Evolutionary conservation across 805 yeast genomes (phyloP).

Genomic region (Maudiozyma bulderi): DNA sequence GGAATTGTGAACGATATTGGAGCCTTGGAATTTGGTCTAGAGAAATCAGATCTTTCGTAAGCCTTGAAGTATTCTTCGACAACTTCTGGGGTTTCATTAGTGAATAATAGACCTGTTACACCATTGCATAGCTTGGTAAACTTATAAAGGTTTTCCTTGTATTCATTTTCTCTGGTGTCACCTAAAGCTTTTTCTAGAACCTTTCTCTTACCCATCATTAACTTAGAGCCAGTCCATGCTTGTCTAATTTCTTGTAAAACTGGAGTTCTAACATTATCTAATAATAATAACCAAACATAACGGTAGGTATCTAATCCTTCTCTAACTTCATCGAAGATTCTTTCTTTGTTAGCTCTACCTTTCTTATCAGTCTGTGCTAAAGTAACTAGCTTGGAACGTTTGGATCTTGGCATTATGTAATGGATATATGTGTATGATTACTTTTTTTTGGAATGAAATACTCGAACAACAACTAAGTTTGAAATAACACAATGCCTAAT

Average conservation of each 20-base stretch:
- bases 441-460: not conserved
- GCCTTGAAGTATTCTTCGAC: constrained; percentile 81
- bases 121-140: constrained; percentile 60
- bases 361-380: constrained; percentile 94
- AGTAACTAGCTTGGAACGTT: constrained; percentile 91
- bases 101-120: constrained; percentile 78
- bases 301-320: constrained; percentile 65
- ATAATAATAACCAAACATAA: constrained; percentile 75
- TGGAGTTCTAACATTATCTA: constrained; percentile 92
- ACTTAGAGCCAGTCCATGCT: constrained; percentile 86
- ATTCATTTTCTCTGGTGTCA: constrained; percentile 78
- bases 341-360: constrained; percentile 84
- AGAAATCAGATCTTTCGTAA: constrained; percentile 70
- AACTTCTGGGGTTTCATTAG: constrained; percentile 81
- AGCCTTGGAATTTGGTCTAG: constrained; percentile 79
- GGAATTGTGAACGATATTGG: constrained; percentile 83
- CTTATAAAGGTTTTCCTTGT: constrained; percentile 70
- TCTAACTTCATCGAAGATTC: constrained; percentile 86
- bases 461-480: too few species aligned
- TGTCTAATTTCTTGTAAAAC: constrained; percentile 86
- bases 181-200: constrained; percentile 92
- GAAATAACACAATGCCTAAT: too few species aligned
- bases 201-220: constrained; percentile 84
- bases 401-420: constrained; percentile 81
- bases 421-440: not conserved